phyloP scores from a whole-genome alignment of 805 yeast species.

The Saccharomycopsis sp. region DNA sequence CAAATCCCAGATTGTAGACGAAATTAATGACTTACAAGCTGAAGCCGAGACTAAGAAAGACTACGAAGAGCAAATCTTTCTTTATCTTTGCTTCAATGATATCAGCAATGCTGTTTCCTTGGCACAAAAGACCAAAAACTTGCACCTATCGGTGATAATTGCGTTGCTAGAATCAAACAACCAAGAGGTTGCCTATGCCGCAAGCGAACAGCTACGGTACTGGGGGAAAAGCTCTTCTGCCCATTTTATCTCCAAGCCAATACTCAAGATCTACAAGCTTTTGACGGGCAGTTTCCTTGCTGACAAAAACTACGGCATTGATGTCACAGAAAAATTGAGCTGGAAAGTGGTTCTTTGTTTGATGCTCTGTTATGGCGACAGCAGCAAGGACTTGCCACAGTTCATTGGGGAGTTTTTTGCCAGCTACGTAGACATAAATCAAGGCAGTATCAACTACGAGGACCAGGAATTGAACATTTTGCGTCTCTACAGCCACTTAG shows the following conservation, averaged over 20 bases:
- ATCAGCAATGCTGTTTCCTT: conserved; percentile 52
- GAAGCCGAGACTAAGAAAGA: conserved; percentile 26
- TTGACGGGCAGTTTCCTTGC: conserved; percentile 45
- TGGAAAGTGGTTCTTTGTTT: conserved; percentile 63
- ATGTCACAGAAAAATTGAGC: conserved; percentile 41
- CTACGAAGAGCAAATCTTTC: conserved; percentile 45
- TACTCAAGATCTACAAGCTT: conserved; percentile 57
- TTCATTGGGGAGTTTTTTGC: conserved; percentile 28
- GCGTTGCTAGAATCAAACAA: conserved; percentile 70
- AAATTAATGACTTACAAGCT: conserved; percentile 24
- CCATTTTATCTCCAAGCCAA: conserved; percentile 42
- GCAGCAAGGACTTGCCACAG: conserved; percentile 31
- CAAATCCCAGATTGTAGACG: conserved; percentile 34
- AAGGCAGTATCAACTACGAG: conserved; percentile 16
- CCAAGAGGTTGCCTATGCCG: conserved; percentile 45
- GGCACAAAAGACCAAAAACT: conserved; percentile 56
- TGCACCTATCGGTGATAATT: conserved; percentile 64
- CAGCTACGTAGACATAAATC: conserved; percentile 18
- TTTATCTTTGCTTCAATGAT: conserved; percentile 46
- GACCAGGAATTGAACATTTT: conserved; percentile 24
- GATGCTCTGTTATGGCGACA: conserved; percentile 56
- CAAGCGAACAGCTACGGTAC: conserved; percentile 52
- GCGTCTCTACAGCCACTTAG: conserved; percentile 27
- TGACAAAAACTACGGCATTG: conserved; percentile 27
- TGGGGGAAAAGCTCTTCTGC: conserved; percentile 49